Percentiles rank a stretch among this genome's conserved stretches.
Evolutionary conservation across 805 yeast species (phyloP).

Genomic region (Kodamaea neixiangensis): DNA sequence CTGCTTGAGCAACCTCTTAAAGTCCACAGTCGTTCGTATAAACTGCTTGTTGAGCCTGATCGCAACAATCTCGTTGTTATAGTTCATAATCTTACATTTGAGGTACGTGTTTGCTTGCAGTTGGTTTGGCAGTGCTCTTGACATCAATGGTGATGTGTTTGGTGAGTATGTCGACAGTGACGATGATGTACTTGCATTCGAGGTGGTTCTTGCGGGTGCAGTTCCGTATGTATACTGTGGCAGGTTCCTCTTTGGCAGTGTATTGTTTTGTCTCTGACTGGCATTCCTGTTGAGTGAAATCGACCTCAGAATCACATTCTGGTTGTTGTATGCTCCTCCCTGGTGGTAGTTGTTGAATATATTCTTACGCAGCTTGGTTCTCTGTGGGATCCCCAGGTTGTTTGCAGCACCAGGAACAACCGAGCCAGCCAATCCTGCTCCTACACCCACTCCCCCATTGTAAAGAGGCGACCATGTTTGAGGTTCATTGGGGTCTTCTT

Average conservation of each 20-base stretch:
- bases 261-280: background rate
- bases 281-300: constrained; percentile 5
- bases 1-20: constrained; percentile 27
- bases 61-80: constrained; percentile 28
- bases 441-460: constrained; percentile 7
- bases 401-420: background rate
- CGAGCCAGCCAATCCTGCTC: constrained; percentile 1
- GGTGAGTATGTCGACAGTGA: constrained; percentile 4
- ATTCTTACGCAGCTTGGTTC: constrained; percentile 28
- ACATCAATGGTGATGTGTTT: constrained; percentile 10
- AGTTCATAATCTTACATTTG: constrained; percentile 32
- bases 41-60: constrained; percentile 25
- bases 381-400: constrained; percentile 16
- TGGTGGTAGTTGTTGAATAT: constrained; percentile 37
- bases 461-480: constrained; percentile 8
- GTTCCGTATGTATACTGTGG: constrained; percentile 8
- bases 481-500: constrained; percentile 11
- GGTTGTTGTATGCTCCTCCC: constrained; percentile 10
- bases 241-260: constrained; percentile 1
- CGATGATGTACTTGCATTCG: constrained; percentile 8
- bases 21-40: constrained; percentile 22
- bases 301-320: constrained; percentile 5
- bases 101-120: constrained; percentile 12
- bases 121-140: constrained; percentile 9
- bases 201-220: constrained; percentile 10